Percentiles rank a stretch among this genome's conserved stretches.
Conservation (phyloP, 1,284 basidiomycete species). For the Singerocomus inundabilis region DNA sequence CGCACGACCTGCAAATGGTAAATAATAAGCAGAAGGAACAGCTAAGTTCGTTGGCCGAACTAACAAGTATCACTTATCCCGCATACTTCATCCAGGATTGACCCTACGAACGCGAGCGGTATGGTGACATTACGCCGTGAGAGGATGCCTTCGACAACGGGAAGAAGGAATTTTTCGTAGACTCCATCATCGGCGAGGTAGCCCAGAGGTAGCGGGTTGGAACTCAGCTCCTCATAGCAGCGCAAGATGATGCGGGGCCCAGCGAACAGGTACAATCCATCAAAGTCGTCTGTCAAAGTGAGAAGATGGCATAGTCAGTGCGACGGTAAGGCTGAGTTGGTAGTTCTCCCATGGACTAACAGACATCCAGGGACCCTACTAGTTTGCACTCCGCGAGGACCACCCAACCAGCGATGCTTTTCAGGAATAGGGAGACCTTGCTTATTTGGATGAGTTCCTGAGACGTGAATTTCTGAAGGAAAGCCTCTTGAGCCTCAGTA, state of each 20-base stretch:
- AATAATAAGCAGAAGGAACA: background rate
- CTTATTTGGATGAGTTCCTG: slow-evolving; percentile 17
- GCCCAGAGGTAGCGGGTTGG: slow-evolving; percentile 2
- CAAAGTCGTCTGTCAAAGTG: slow-evolving; percentile 13
- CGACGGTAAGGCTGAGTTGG: background rate
- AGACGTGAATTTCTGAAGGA: slow-evolving; percentile 17
- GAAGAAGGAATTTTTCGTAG: slow-evolving; percentile 7
- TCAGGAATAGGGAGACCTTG: slow-evolving; percentile 11
- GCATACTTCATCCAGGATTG: slow-evolving; percentile 14
- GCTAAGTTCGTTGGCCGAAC: background rate
- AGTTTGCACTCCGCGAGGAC: slow-evolving; percentile 9
- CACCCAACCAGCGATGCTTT: slow-evolving; percentile 2
- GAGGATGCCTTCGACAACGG: background rate
- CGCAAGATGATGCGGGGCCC: slow-evolving; percentile 16
- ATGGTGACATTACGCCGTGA: slow-evolving; percentile 3
- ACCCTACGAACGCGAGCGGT: slow-evolving; percentile 11
- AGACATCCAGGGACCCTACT: slow-evolving; percentile 13
- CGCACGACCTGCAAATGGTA: slow-evolving; percentile 6
- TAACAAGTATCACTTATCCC: slow-evolving; percentile 12
- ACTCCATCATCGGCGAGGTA: background rate
- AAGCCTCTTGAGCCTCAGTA: slow-evolving; percentile 3
- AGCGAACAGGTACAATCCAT: slow-evolving; percentile 14
- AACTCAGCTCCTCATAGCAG: slow-evolving; percentile 15
- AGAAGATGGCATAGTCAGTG: background rate
- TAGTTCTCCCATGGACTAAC: slow-evolving; percentile 1